Evolutionary conservation across 371 early-diverging fungal species (phyloP).

Genomic region (Mucor lusitanicus): DNA sequence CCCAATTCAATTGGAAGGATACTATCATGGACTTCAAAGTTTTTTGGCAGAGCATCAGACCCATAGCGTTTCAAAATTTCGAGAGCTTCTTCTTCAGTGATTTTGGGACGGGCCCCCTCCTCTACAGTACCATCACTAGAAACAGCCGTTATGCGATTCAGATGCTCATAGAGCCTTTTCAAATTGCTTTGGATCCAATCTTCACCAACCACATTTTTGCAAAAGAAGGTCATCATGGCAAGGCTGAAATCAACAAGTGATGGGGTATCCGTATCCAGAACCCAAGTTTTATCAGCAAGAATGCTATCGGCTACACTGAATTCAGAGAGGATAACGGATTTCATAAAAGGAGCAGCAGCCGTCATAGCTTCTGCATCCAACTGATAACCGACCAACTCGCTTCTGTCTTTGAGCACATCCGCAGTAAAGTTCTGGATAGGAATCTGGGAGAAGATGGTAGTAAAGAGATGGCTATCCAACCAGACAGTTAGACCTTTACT

Average conservation of each 20-base stretch:
- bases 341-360: conserved; percentile 15
- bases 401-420: conserved; percentile 18
- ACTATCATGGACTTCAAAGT: conserved; percentile 9
- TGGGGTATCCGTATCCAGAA: conserved; percentile 11
- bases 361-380: conserved; percentile 4
- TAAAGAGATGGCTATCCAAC: not conserved
- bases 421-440: conserved; percentile 8
- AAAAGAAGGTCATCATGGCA: conserved; percentile 15
- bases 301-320: conserved; percentile 2
- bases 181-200: conserved; percentile 10
- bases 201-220: not conserved
- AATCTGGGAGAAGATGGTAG: conserved; percentile 10
- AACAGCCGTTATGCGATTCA: conserved; percentile 23
- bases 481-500: not conserved
- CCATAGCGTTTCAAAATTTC: conserved; percentile 12
- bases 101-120: not conserved
- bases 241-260: conserved; percentile 12
- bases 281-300: conserved; percentile 11
- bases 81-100: conserved; percentile 14
- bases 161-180: conserved; percentile 25
- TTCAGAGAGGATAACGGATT: conserved; percentile 8
- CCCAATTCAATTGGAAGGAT: conserved; percentile 34
- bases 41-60: not conserved
- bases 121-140: conserved; percentile 20
- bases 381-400: conserved; percentile 3